Base-by-base conservation (phyloP, 2,329 filamentous ascomycete species). In the Dryadomyces quercus-mongolicae region DNA sequence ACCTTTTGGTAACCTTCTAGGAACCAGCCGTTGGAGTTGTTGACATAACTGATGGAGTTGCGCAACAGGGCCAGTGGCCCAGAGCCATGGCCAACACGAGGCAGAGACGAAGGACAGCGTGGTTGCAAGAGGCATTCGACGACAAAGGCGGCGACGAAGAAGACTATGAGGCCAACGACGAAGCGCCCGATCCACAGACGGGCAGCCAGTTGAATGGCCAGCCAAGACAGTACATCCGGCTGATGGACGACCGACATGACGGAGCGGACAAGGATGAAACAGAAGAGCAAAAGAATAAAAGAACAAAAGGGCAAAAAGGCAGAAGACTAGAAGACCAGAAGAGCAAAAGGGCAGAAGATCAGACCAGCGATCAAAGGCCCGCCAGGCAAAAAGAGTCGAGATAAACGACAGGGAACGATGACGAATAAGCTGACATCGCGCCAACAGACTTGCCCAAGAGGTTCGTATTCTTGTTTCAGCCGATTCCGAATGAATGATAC, bases 1-100 rank as follows among this genome's bases (percentile, higher is more conserved):
- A 69, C 71, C 64, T 72, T 71, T 20, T 65, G 60, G 52, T 74
- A 74, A 20, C 72, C 72, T 55, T 74, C 64, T 10, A 63, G 63
- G 1, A 72, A 65, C 72, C 72, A 75, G 6, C 58, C 52, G 25
- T 66, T 65, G 53, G 69, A 71, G 51, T 66, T 62, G 1, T 65
- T 60, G 36, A 72, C 61, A 49, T 71, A 73, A 51, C 62, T 64
- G 49, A 69, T 48, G 60, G 69, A 70, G 55, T 74, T 74, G 48
- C 65, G 62, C 51, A 74, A 42, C 3, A 64, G 68, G 8, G 66
- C 68, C 20, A 70, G 46, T 49, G 65, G 58, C n/a, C 70, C 65
- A 20, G 62, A 62, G 1, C 68, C 68, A 49, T 68, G 64, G 47
- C 72, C 72, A 13, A 74, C 66, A 1, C 68, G 65, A 1, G 71